phyloP scores from a whole-genome alignment of 2,329 filamentous ascomycete genomes.

The Fusarium bactridioides region DNA sequence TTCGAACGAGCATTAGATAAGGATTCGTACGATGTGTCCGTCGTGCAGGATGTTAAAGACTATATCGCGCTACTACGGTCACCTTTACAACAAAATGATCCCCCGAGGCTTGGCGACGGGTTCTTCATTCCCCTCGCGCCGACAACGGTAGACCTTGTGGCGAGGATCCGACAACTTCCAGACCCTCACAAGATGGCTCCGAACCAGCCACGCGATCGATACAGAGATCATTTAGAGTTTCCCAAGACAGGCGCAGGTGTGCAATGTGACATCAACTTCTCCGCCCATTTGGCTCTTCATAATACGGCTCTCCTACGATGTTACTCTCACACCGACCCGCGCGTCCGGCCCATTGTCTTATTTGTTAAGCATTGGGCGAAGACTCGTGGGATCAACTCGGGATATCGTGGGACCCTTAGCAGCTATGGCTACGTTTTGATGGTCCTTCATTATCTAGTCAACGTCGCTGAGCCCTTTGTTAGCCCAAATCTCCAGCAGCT shows the following conservation, averaged over 20 bases:
- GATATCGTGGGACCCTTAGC: constrained; percentile 84
- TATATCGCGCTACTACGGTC: constrained; percentile 62
- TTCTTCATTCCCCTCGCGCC: constrained; percentile 50
- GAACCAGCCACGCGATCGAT: constrained; percentile 62
- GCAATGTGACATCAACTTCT: constrained; percentile 92
- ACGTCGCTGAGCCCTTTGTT: constrained; percentile 80
- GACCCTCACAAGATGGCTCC: constrained; percentile 60
- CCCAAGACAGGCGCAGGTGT: constrained; percentile 80
- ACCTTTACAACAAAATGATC: constrained; percentile 39
- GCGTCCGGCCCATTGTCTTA: constrained; percentile 79
- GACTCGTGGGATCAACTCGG: constrained; percentile 82
- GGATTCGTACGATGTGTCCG: constrained; percentile 52
- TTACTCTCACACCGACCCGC: constrained; percentile 80
- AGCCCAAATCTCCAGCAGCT: constrained; percentile 81
- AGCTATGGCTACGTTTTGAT: constrained; percentile 93
- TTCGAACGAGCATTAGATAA: constrained; percentile 63
- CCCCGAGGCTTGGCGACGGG: constrained; percentile 9
- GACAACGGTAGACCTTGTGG: constrained; percentile 46
- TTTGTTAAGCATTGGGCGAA: constrained; percentile 95
- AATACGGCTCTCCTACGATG: constrained; percentile 85
- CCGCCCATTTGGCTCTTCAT: constrained; percentile 81
- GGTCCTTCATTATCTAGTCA: constrained; percentile 90
- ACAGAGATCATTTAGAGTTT: constrained; percentile 74
- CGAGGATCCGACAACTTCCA: constrained; percentile 54
- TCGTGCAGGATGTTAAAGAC: constrained; percentile 50